These are phyloP conservation scores for Solanum chmielewskii DNA, from an alignment of 257 asterid species.

Conservation along the genomic window DNA sequence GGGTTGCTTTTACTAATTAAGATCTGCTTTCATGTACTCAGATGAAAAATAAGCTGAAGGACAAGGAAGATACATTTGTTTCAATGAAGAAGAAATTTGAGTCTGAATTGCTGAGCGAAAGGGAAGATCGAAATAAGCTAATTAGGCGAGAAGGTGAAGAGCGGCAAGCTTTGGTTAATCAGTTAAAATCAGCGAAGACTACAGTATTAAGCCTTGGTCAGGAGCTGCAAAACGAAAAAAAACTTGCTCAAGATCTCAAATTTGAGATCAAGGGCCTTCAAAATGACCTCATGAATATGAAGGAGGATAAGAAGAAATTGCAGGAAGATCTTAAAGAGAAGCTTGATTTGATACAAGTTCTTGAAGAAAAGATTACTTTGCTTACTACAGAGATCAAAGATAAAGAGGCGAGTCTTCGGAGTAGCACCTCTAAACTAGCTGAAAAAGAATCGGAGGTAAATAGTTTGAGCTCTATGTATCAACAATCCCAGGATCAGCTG, in stretches of 20 bases:
- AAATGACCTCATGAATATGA: slow-evolving; percentile 16
- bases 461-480: slow-evolving; percentile 16
- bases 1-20: background rate
- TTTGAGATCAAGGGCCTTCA: slow-evolving; percentile 30
- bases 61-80: slow-evolving; percentile 36
- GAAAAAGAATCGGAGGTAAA: slow-evolving; percentile 38
- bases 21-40: slow-evolving; percentile 14
- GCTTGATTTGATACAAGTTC: slow-evolving; percentile 24
- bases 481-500: slow-evolving; percentile 33
- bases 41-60: slow-evolving; percentile 52
- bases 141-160: slow-evolving; percentile 36
- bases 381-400: slow-evolving; percentile 49
- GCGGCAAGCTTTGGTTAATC: slow-evolving; percentile 27
- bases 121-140: slow-evolving; percentile 27
- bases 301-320: slow-evolving; percentile 35
- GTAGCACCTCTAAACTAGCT: slow-evolving; percentile 22
- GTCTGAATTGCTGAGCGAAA: slow-evolving; percentile 44
- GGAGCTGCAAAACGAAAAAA: slow-evolving; percentile 43
- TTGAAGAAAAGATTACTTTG: slow-evolving; percentile 44
- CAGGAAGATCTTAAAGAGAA: slow-evolving; percentile 50
- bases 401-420: slow-evolving; percentile 28
- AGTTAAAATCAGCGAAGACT: slow-evolving; percentile 30
- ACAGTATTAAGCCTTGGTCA: slow-evolving; percentile 20
- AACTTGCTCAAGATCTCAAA: slow-evolving; percentile 32
- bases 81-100: slow-evolving; percentile 36